Percentiles rank a stretch among this genome's conserved stretches.
Evolutionary conservation across 73 alveolate genomes (phyloP).

Genomic region (Symbiodinium natans): DNA sequence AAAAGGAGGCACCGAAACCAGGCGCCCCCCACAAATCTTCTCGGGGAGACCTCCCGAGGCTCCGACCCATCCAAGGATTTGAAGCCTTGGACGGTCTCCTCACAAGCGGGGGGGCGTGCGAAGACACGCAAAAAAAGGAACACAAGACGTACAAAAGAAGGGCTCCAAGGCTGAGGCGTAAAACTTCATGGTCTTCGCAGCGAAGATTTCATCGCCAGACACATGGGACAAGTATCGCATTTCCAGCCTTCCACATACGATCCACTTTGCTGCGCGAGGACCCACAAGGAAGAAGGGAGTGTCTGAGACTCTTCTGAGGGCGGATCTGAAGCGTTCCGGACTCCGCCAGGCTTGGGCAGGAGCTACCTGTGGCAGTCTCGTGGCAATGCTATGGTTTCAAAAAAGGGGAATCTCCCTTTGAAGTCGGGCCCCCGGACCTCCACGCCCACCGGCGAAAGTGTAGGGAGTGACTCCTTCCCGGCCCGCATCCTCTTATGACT

Average conservation of each 20-base stretch:
- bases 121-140: not conserved
- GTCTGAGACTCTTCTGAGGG: not conserved
- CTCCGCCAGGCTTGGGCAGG: slow-evolving; percentile 84
- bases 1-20: no score
- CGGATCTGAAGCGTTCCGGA: slow-evolving; percentile 63
- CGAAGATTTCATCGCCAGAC: slow-evolving; percentile 40
- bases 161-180: not conserved
- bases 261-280: no score
- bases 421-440: not conserved
- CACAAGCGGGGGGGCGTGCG: not conserved
- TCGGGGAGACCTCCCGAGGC: not conserved
- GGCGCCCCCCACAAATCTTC: no score
- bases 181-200: not conserved
- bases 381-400: no score
- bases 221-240: slow-evolving; percentile 47
- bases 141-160: not conserved
- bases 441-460: slow-evolving; percentile 74
- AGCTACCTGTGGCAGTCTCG: not conserved
- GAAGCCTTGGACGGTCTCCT: slow-evolving; percentile 39
- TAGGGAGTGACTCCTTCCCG: slow-evolving; percentile 51
- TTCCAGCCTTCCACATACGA: slow-evolving; percentile 39
- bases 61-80: slow-evolving; percentile 17
- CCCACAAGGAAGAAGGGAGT: not conserved
- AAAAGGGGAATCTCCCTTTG: no score
- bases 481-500: no score